phyloP scores from a whole-genome alignment of 495 filamentous ascomycete species.

The Bacidia rubella region DNA sequence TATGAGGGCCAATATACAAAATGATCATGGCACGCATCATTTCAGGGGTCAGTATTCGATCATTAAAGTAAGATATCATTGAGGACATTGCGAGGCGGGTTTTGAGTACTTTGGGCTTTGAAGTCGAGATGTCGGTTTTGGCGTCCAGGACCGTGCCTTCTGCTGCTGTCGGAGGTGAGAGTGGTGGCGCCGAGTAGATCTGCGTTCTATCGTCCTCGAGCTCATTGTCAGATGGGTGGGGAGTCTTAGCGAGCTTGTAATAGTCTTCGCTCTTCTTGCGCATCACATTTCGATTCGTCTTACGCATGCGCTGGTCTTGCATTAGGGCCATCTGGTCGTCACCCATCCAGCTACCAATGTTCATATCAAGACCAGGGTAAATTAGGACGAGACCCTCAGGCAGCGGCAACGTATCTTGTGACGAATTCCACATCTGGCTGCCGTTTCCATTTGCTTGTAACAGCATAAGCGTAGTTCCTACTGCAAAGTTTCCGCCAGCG shows the following conservation, averaged over 20 bases:
- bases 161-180: conserved; percentile 18
- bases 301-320: conserved; percentile 63
- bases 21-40: conserved; percentile 99
- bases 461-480: conserved; percentile 73
- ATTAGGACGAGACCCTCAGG: conserved; percentile 75
- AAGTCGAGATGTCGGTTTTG: conserved; percentile 27
- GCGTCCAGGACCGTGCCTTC: conserved; percentile 19
- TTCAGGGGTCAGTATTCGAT: conserved; percentile 86
- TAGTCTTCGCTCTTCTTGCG: conserved; percentile 65
- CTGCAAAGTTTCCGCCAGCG: conserved; percentile 82
- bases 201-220: conserved; percentile 25
- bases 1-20: conserved; percentile 86
- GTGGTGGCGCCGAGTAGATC: not conserved
- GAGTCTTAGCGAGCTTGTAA: conserved; percentile 47
- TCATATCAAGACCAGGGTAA: conserved; percentile 87
- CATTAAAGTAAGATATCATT: conserved; percentile 97
- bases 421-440: conserved; percentile 39
- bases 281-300: conserved; percentile 62
- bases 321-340: conserved; percentile 95
- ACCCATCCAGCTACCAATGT: conserved; percentile 98
- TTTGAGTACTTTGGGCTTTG: conserved; percentile 54
- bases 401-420: conserved; percentile 48
- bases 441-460: conserved; percentile 54
- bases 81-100: conserved; percentile 82
- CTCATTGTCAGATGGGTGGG: conserved; percentile 50